Conservation (phyloP, 2,329 filamentous ascomycete genomes). For the Epichloe gansuensis region DNA sequence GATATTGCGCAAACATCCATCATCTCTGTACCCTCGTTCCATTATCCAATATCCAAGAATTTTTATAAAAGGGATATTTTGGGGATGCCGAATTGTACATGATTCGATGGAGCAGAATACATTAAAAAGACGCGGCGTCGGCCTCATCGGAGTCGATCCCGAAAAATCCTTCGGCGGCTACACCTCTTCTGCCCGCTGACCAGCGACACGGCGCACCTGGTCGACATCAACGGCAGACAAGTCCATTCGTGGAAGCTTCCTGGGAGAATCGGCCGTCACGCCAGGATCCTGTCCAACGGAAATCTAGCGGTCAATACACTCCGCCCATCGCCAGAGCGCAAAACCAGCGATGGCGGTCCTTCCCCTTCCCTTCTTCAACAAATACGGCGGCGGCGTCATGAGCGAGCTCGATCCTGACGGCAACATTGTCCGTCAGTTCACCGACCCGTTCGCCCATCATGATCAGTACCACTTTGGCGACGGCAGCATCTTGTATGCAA, state of each 20-base stretch:
- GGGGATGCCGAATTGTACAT: not conserved
- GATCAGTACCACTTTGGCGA: conserved; percentile 19
- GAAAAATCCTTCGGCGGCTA: conserved; percentile 15
- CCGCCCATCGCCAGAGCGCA: conserved; percentile 5
- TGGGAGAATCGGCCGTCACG: conserved; percentile 16
- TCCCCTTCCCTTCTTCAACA: conserved; percentile 19
- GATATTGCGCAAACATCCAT: not conserved
- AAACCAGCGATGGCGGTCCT: conserved; percentile 11
- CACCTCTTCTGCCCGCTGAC: conserved; percentile 20
- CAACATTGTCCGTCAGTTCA: conserved; percentile 16
- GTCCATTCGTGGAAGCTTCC: conserved; percentile 19
- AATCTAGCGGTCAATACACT: conserved; percentile 20
- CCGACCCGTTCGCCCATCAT: conserved; percentile 16
- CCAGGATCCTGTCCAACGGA: conserved; percentile 15
- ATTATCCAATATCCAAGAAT: too few relatives aligned
- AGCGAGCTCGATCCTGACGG: conserved; percentile 15
- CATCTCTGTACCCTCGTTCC: not conserved
- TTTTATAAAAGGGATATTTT: too few relatives aligned
- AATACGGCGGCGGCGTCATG: conserved; percentile 19
- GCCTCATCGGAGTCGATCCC: conserved; percentile 17
- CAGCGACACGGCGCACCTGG: conserved; percentile 13
- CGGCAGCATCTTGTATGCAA: conserved; percentile 15
- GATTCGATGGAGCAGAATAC: conserved; percentile 19
- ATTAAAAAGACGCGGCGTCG: conserved; percentile 16
- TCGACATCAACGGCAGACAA: conserved; percentile 18